Percentiles rank a stretch among this genome's conserved stretches.
Conservation (phyloP, 2,329 filamentous ascomycete species). For the Pseudogymnoascus sp. region DNA sequence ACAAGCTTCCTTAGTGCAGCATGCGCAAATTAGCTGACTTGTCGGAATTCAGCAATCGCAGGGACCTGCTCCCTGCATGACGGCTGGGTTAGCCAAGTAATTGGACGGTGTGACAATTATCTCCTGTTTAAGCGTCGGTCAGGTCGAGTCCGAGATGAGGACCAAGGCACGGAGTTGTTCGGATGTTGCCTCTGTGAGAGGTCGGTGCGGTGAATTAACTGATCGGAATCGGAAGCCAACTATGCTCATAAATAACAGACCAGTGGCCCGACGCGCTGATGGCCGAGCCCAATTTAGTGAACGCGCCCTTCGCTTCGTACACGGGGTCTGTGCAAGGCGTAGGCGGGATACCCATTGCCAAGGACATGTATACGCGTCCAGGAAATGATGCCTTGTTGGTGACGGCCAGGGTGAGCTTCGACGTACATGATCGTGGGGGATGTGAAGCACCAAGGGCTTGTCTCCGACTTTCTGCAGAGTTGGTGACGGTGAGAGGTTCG, state of each 20-base stretch:
- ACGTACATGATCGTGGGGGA: neutral
- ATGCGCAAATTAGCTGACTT: neutral
- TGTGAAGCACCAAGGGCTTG: neutral
- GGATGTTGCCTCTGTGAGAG: neutral
- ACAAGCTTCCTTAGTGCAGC: neutral
- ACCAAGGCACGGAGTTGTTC: conserved; percentile 1
- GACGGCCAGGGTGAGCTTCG: neutral
- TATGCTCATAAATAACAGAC: neutral
- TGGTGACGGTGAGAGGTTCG: neutral
- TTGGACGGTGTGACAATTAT: neutral
- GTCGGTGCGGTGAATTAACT: neutral
- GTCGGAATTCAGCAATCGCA: neutral
- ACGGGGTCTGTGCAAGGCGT: neutral
- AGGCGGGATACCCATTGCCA: neutral
- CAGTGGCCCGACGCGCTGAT: neutral
- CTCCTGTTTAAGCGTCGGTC: neutral
- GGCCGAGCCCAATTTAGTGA: conserved; percentile 3
- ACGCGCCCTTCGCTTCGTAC: neutral
- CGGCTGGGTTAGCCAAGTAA: neutral
- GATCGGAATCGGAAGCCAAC: neutral
- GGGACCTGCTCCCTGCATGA: neutral
- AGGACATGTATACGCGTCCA: conserved; percentile 1
- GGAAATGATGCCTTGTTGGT: conserved; percentile 1
- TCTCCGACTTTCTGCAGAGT: conserved; percentile 6
- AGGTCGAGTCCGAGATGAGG: neutral